These are phyloP conservation scores for Venturia asperata DNA, from an alignment of 2,329 filamentous ascomycete species.

Conservation along the genomic window DNA sequence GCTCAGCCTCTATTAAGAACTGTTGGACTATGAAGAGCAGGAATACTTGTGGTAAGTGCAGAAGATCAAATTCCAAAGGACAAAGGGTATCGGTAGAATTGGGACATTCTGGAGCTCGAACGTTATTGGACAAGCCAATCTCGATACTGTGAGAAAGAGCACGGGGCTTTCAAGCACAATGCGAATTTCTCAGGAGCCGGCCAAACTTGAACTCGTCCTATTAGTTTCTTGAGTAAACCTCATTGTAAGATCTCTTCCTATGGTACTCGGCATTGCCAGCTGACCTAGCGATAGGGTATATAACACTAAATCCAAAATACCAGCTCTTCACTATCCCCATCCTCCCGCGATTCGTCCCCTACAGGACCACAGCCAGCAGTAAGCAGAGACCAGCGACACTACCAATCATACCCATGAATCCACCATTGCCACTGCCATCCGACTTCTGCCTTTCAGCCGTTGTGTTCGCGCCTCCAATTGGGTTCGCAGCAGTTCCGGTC, in stretches of 20 bases:
- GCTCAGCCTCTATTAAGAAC: no score
- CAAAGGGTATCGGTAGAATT: no score
- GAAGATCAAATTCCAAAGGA: no score
- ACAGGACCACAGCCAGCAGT: neutral
- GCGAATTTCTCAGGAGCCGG: no score
- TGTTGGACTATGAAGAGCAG: no score
- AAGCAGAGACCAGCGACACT: neutral
- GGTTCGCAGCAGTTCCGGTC: neutral
- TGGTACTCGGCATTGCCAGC: neutral
- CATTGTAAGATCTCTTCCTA: neutral
- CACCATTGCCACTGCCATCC: neutral
- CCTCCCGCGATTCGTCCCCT: neutral
- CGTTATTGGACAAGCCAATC: no score
- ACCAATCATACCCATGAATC: neutral
- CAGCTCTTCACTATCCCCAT: neutral
- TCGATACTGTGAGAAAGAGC: no score
- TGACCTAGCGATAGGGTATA: conserved; percentile 8
- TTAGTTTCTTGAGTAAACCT: no score
- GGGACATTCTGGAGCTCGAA: no score
- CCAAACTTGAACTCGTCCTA: no score
- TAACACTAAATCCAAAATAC: neutral
- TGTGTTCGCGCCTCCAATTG: neutral
- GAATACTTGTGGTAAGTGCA: no score
- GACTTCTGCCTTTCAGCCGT: neutral
- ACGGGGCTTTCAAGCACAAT: no score